phyloP scores from a whole-genome alignment of 768 basidiomycete genomes.

The Amanita thiersii region DNA sequence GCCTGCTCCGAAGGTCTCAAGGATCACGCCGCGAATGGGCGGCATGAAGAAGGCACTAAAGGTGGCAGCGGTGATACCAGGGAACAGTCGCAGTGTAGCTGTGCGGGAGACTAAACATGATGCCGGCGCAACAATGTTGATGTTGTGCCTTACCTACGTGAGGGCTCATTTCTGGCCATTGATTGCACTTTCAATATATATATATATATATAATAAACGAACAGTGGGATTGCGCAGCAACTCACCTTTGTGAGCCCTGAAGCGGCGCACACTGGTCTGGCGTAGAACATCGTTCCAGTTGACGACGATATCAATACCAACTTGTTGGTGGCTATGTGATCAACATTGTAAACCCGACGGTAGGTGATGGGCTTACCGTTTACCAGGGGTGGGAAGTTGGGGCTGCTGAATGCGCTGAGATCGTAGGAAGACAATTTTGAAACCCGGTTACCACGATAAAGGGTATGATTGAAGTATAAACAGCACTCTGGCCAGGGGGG shows the following conservation, averaged over 20 bases:
- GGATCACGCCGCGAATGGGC: slow-evolving; percentile 71
- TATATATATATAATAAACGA: slow-evolving; percentile 6
- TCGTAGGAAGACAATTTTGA: slow-evolving; percentile 79
- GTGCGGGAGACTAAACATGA: slow-evolving; percentile 5
- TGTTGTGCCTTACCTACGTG: slow-evolving; percentile 61
- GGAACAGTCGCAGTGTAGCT: slow-evolving; percentile 82
- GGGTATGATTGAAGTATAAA: slow-evolving; percentile 84
- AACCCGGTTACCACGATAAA: slow-evolving; percentile 81
- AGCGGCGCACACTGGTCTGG: slow-evolving; percentile 70
- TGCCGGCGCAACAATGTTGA: neutral
- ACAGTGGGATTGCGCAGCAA: neutral
- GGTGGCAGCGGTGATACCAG: slow-evolving; percentile 73
- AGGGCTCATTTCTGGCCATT: slow-evolving; percentile 59
- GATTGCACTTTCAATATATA: neutral
- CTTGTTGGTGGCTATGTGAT: slow-evolving; percentile 24
- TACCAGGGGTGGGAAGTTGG: slow-evolving; percentile 76
- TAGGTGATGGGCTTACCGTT: slow-evolving; percentile 54
- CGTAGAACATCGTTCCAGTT: slow-evolving; percentile 86
- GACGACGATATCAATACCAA: slow-evolving; percentile 85
- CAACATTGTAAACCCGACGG: neutral
- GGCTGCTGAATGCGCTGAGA: slow-evolving; percentile 77
- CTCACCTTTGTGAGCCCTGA: slow-evolving; percentile 73
- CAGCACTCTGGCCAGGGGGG: slow-evolving; percentile 53
- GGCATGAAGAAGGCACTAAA: slow-evolving; percentile 69
- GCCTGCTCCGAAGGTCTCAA: slow-evolving; percentile 90